These are phyloP conservation scores for Hypocrella siamensis DNA, from an alignment of 2,329 filamentous ascomycete species.

Conservation along the genomic window DNA sequence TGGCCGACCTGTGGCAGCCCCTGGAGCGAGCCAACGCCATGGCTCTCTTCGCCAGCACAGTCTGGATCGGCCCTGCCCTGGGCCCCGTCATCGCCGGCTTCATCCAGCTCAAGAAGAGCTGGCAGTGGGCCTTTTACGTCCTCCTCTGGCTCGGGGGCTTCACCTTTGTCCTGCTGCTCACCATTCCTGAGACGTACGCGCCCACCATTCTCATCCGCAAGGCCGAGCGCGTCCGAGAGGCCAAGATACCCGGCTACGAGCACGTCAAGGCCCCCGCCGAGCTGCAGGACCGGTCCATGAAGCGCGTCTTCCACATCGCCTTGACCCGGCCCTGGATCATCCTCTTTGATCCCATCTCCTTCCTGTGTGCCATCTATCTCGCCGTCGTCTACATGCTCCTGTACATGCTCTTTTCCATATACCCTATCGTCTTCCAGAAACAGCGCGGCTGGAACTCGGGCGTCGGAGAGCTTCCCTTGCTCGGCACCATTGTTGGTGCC, in stretches of 20 bases:
- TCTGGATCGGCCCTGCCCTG: constrained; percentile 36
- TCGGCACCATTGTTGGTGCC: constrained; percentile 33
- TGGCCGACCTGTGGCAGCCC: constrained; percentile 37
- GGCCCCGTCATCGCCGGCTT: constrained; percentile 41
- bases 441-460: constrained; percentile 37
- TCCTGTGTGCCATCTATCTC: constrained; percentile 35
- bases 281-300: constrained; percentile 23
- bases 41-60: constrained; percentile 35
- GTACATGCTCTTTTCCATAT: constrained; percentile 44
- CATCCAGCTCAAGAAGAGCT: constrained; percentile 35
- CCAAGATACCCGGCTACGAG: constrained; percentile 35
- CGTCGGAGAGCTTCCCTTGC: constrained; percentile 32
- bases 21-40: constrained; percentile 36
- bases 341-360: constrained; percentile 35
- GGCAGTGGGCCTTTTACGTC: constrained; percentile 37
- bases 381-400: constrained; percentile 34
- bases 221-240: constrained; percentile 31
- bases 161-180: constrained; percentile 30
- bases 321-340: constrained; percentile 38
- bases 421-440: constrained; percentile 37
- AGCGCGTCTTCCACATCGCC: constrained; percentile 31
- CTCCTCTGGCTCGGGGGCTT: constrained; percentile 25
- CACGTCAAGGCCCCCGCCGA: constrained; percentile 33
- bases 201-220: constrained; percentile 35
- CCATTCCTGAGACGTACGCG: constrained; percentile 41